A percentile compares a stretch with the other conserved stretches of the same genome.
Conservation (phyloP, 805 yeast species). For the Hanseniaspora lindneri region DNA sequence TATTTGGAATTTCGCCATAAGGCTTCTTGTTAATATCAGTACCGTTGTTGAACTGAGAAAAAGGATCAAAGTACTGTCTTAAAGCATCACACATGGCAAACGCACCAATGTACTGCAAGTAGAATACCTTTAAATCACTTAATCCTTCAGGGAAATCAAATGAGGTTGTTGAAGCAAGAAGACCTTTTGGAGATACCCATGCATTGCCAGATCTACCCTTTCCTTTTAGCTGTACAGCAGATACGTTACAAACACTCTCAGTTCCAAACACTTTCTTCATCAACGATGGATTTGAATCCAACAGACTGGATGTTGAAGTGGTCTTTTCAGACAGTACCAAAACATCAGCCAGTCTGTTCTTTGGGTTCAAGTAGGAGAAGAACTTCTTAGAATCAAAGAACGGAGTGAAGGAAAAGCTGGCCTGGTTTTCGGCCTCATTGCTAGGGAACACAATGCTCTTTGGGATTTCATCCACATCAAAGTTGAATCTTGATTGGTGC, state of each 20-base stretch:
- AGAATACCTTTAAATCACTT: constrained; percentile 50
- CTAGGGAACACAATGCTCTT: constrained; percentile 40
- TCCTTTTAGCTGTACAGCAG: constrained; percentile 79
- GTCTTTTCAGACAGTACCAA: constrained; percentile 77
- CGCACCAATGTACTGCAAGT: constrained; percentile 74
- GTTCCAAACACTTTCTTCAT: constrained; percentile 37
- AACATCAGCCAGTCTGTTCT: constrained; percentile 45
- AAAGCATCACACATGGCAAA: constrained; percentile 76
- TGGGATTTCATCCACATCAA: constrained; percentile 44
- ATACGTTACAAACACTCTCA: constrained; percentile 33
- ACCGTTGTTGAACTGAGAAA: not conserved
- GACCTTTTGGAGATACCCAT: constrained; percentile 93
- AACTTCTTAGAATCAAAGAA: constrained; percentile 55
- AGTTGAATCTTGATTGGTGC: constrained; percentile 19
- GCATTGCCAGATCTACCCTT: constrained; percentile 89
- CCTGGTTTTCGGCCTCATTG: constrained; percentile 35
- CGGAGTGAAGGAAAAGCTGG: constrained; percentile 50
- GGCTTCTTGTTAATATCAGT: not conserved
- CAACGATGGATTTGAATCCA: constrained; percentile 58
- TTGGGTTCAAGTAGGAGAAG: constrained; percentile 30
- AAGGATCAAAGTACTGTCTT: constrained; percentile 33
- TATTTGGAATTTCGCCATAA: constrained; percentile 33
- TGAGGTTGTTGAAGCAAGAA: constrained; percentile 64
- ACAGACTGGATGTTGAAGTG: constrained; percentile 70
- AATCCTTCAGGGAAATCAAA: constrained; percentile 31